phyloP scores from a whole-genome alignment of 106 monocot species.

The Acorus calamus region DNA sequence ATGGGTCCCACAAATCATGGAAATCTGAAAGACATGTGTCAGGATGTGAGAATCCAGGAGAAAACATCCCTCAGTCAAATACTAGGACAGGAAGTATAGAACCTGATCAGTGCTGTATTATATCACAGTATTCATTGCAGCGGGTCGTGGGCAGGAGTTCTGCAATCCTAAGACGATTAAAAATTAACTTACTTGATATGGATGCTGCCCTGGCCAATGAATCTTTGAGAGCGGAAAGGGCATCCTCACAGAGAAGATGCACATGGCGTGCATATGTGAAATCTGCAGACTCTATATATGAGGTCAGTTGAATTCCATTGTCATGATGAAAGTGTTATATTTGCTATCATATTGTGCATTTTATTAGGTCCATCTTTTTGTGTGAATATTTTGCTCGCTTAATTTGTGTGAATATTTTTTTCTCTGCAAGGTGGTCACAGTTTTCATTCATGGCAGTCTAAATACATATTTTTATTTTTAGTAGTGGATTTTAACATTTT shows the following conservation, averaged over 20 bases:
- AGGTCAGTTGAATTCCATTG: conserved; percentile 27
- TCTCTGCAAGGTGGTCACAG: no score
- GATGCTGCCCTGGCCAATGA: conserved; percentile 78
- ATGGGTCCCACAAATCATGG: conserved; percentile 7
- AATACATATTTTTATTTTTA: no score
- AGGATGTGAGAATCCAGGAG: background rate
- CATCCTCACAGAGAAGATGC: conserved; percentile 37
- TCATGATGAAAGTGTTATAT: background rate
- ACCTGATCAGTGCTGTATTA: conserved; percentile 16
- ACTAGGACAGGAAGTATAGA: conserved; percentile 8
- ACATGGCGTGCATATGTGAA: conserved; percentile 90
- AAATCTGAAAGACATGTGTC: conserved; percentile 2
- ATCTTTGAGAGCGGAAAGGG: conserved; percentile 41
- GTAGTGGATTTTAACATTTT: no score
- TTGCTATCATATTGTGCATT: background rate
- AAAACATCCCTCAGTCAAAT: conserved; percentile 9
- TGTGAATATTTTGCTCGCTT: background rate
- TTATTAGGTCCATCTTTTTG: background rate
- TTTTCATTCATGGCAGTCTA: no score
- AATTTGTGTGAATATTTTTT: no score
- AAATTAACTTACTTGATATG: conserved; percentile 87
- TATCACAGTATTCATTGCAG: conserved; percentile 60
- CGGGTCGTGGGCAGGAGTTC: conserved; percentile 52
- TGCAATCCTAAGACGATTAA: conserved; percentile 54
- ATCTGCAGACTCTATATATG: conserved; percentile 65